phyloP scores from a whole-genome alignment of 345 rosid species.

The Linum tenue region DNA sequence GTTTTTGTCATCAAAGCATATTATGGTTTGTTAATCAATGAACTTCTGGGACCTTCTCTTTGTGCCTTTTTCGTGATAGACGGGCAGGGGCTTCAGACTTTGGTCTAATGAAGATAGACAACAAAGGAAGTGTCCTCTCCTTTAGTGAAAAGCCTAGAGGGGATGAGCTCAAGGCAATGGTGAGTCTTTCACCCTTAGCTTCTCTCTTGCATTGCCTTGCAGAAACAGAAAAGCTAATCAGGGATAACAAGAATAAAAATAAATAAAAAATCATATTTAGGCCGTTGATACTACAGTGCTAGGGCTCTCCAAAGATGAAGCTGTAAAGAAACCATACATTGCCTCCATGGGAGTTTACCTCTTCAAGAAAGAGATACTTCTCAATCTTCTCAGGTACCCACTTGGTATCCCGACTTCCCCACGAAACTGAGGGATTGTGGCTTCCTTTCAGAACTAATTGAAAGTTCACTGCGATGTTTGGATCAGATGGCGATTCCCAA shows the following conservation, averaged over 20 bases:
- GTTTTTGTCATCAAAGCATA: neutral
- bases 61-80: slow-evolving; percentile 21
- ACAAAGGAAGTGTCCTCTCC: slow-evolving; percentile 64
- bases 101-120: slow-evolving; percentile 94
- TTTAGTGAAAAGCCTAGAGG: slow-evolving; percentile 96
- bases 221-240: slow-evolving; percentile 2
- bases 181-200: slow-evolving; percentile 12
- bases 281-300: slow-evolving; percentile 78
- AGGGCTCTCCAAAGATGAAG: slow-evolving; percentile 76
- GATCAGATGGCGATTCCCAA: slow-evolving; percentile 93
- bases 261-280: slow-evolving; percentile 26
- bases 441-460: neutral
- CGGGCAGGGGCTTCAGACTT: slow-evolving; percentile 97
- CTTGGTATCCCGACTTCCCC: no score
- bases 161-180: slow-evolving; percentile 72
- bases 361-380: slow-evolving; percentile 89
- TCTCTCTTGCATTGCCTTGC: neutral
- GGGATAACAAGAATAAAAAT: no score
- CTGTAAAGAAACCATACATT: slow-evolving; percentile 81
- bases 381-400: slow-evolving; percentile 84
- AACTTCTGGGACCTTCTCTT: slow-evolving; percentile 8
- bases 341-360: slow-evolving; percentile 97
- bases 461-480: slow-evolving; percentile 1
- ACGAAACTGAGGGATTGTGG: slow-evolving; percentile 2
- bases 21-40: neutral